Percentiles rank a stretch among this genome's conserved stretches.
These are phyloP conservation scores for Brassica balearica DNA, from an alignment of 441 rosid species.

Conservation along the genomic window DNA sequence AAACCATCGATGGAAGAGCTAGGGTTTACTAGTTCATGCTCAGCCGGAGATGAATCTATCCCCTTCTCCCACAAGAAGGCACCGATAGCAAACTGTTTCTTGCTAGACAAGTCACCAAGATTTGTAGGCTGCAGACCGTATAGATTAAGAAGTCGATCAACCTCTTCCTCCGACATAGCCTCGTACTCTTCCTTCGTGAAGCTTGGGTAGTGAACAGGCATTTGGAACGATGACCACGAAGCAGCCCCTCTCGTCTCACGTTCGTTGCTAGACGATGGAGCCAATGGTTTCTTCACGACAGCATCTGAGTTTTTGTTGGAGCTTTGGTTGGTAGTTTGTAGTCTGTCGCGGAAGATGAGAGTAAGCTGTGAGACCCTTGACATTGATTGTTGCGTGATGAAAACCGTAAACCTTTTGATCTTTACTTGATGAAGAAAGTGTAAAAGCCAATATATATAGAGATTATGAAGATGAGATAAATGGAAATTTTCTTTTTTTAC, in stretches of 20 bases:
- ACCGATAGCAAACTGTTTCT: conserved; percentile 57
- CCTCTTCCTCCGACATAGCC: conserved; percentile 56
- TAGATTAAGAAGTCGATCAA: conserved; percentile 52
- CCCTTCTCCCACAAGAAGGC: conserved; percentile 55
- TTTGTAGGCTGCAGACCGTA: conserved; percentile 48
- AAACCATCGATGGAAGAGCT: neutral
- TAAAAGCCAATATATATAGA: conserved; percentile 4
- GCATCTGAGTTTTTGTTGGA: neutral
- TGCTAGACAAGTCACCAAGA: conserved; percentile 46
- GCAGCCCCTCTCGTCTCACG: neutral
- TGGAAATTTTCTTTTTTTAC: neutral
- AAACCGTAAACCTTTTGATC: neutral
- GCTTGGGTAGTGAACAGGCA: conserved; percentile 60
- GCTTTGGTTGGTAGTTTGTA: neutral
- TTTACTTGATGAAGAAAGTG: neutral
- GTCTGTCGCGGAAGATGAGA: conserved; percentile 3
- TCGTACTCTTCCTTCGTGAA: conserved; percentile 53
- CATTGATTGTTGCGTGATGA: conserved; percentile 20
- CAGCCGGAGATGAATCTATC: neutral
- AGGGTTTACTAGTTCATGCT: neutral
- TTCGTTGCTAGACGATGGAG: neutral
- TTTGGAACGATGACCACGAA: conserved; percentile 46
- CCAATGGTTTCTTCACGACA: neutral
- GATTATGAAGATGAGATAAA: conserved; percentile 15
- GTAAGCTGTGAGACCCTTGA: conserved; percentile 19